These are phyloP conservation scores for Dictyostelium firmibasis DNA, from an alignment of 78 protist genomes.

Conservation along the genomic window DNA sequence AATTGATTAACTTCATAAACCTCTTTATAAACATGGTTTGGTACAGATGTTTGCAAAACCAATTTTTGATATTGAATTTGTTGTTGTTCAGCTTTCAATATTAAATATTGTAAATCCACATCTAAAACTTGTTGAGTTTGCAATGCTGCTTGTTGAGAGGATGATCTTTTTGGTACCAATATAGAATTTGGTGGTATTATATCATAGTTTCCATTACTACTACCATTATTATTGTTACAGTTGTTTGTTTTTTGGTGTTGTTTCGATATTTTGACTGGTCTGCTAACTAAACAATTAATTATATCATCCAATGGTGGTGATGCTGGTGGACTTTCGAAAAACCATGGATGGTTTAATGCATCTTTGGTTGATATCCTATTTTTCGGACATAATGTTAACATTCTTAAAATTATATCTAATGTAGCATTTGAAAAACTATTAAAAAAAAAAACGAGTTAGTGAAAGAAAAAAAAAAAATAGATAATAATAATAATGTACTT, in stretches of 20 bases:
- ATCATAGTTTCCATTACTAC: no score
- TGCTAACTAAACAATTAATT: not conserved
- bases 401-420: conserved; percentile 36
- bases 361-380: conserved; percentile 20
- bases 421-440: not conserved
- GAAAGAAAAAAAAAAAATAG: no score
- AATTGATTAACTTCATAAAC: not conserved
- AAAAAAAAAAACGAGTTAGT: not conserved
- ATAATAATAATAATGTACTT: not conserved
- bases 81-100: conserved; percentile 6
- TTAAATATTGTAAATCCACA: not conserved
- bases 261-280: conserved; percentile 32
- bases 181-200: not conserved
- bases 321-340: conserved; percentile 44
- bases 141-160: not conserved
- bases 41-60: not conserved
- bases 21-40: not conserved
- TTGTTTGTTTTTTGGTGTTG: conserved; percentile 10
- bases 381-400: conserved; percentile 38
- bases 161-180: not conserved
- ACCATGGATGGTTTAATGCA: conserved; percentile 87
- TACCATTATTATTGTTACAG: not conserved
- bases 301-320: conserved; percentile 12
- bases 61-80: not conserved
- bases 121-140: not conserved